These are phyloP conservation scores for Xylaria sp. DNA, from an alignment of 2,329 filamentous ascomycete species.

Conservation along the genomic window DNA sequence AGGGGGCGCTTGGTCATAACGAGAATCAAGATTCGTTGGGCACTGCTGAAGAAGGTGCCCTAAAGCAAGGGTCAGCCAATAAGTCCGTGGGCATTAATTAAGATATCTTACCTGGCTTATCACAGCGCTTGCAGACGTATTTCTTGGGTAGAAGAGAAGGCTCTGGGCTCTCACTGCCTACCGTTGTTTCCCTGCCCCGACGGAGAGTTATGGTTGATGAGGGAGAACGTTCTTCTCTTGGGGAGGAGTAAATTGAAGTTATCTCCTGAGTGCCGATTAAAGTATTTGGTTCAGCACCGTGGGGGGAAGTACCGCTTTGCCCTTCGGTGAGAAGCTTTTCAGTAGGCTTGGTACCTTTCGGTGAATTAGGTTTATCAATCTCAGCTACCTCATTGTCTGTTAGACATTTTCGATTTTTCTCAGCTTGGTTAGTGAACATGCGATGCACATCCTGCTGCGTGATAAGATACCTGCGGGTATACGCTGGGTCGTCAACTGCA, in stretches of 20 bases:
- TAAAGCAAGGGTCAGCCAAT: slow-evolving; percentile 32
- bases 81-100: neutral
- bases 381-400: neutral
- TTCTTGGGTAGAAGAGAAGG: slow-evolving; percentile 1
- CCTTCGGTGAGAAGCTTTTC: neutral
- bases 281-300: slow-evolving; percentile 6
- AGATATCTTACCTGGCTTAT: slow-evolving; percentile 37
- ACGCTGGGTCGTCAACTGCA: slow-evolving; percentile 30
- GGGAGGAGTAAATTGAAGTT: slow-evolving; percentile 9
- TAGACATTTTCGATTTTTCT: neutral
- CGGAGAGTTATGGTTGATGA: neutral
- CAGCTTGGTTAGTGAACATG: slow-evolving; percentile 27
- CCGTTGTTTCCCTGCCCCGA: slow-evolving; percentile 9
- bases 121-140: slow-evolving; percentile 45
- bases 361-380: neutral
- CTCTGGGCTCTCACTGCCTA: neutral
- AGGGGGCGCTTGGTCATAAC: slow-evolving; percentile 42
- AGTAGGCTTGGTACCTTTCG: neutral
- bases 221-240: slow-evolving; percentile 3
- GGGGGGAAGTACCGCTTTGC: neutral
- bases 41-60: slow-evolving; percentile 49
- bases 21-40: slow-evolving; percentile 50
- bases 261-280: slow-evolving; percentile 12
- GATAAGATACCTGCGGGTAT: slow-evolving; percentile 39
- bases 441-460: slow-evolving; percentile 32